Conservation (phyloP, 1,284 basidiomycete genomes). For the Fistulina hepatica region DNA sequence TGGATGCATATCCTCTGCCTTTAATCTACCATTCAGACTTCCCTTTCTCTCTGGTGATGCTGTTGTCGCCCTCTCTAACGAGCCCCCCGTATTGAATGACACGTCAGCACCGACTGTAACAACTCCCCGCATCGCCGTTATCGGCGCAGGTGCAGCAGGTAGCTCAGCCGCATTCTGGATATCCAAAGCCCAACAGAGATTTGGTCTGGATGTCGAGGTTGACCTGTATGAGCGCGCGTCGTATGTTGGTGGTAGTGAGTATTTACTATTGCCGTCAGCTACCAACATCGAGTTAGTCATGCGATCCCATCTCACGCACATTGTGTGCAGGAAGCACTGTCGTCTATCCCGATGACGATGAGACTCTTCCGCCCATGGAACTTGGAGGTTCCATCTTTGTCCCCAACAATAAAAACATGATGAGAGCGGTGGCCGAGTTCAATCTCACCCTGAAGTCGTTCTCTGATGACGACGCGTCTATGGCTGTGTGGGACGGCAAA, state of each 20-base stretch:
- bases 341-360: slow-evolving; percentile 69
- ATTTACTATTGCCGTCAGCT: slow-evolving; percentile 7
- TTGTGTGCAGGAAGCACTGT: slow-evolving; percentile 52
- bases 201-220: slow-evolving; percentile 57
- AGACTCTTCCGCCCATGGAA: slow-evolving; percentile 53
- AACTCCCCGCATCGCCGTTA: slow-evolving; percentile 56
- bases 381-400: slow-evolving; percentile 89
- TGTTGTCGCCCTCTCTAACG: neutral
- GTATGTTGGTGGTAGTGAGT: slow-evolving; percentile 79
- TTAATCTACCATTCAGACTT: slow-evolving; percentile 47
- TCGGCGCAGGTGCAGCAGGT: slow-evolving; percentile 84
- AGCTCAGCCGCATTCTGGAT: slow-evolving; percentile 84
- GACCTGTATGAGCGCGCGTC: slow-evolving; percentile 73
- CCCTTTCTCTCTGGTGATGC: slow-evolving; percentile 22
- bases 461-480: slow-evolving; percentile 37
- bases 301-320: no score
- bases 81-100: no score
- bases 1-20: slow-evolving; percentile 34
- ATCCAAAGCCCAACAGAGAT: slow-evolving; percentile 58
- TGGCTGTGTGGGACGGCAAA: slow-evolving; percentile 80
- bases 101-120: slow-evolving; percentile 10
- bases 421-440: slow-evolving; percentile 73
- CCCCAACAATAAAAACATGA: slow-evolving; percentile 69
- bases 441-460: slow-evolving; percentile 54
- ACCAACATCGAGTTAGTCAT: slow-evolving; percentile 6